A percentile compares a stretch with the other conserved stretches of the same genome.
phyloP scores from a whole-genome alignment of 192 early-diverging fungal species.

The Chytriomyces confervae region DNA sequence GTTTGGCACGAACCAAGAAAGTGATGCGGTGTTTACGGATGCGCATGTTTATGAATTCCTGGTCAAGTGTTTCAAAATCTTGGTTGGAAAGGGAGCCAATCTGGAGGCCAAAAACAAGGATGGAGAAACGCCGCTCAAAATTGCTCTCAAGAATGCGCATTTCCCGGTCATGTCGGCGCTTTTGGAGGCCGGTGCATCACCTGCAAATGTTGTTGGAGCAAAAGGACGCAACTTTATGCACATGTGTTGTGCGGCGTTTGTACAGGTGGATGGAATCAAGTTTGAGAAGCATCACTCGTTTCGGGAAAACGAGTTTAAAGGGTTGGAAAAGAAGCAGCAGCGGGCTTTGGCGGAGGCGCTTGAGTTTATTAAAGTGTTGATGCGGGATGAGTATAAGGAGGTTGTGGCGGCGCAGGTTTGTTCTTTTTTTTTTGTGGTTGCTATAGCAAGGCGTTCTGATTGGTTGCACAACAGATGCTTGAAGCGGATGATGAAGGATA shows the following conservation, averaged over 20 bases:
- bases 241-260: background rate
- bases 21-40: no score
- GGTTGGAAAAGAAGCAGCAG: background rate
- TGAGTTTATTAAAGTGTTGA: constrained; percentile 3
- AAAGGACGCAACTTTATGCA: background rate
- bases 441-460: background rate
- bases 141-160: background rate
- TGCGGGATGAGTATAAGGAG: background rate
- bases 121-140: constrained; percentile 24
- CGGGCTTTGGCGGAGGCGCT: background rate
- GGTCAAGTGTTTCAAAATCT: constrained; percentile 15
- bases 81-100: constrained; percentile 30
- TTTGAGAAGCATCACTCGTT: background rate
- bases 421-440: constrained; percentile 8
- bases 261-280: background rate
- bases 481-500: constrained; percentile 24
- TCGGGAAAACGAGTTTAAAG: background rate
- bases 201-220: constrained; percentile 10
- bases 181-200: constrained; percentile 8
- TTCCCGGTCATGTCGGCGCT: background rate
- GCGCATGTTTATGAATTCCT: background rate
- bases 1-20: constrained; percentile 5
- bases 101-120: constrained; percentile 12
- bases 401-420: constrained; percentile 15
- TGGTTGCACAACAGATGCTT: background rate